Base-by-base conservation (phyloP, 768 basidiomycete genomes). In the Leucocoprinus leucothites region DNA sequence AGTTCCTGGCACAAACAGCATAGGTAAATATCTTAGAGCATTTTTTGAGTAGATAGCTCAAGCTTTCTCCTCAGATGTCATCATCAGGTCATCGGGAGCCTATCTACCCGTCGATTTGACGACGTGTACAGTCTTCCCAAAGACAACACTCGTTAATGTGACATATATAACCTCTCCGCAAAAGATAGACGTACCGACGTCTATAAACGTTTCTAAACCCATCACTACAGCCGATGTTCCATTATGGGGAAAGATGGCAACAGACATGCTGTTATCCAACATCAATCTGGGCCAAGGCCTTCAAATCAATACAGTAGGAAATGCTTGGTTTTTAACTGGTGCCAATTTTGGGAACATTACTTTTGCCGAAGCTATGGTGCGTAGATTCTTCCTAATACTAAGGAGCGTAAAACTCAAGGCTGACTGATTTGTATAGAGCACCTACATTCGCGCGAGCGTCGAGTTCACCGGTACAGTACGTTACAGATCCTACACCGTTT, bases 321-420 rank as follows among this genome's bases (percentile, higher is more conserved):
- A 52, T 18, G 42, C 42, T n/a, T 52, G 51, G 51, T 22, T 52
- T n/a, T 35, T 52, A 34, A 49, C 34, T 11, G 31, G 31, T 31
- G 31, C 11, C 6, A 11, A 31, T 11, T 11, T 5, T 5, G 31
- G 31, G 31, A 11, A 31, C 6, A 31, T 31, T 11, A 31, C 31
- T 11, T 11, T 31, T 5, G 31, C 5, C 11, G 31, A 31, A 31
- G 11, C 6, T 11, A 31, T 31, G 31, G 31, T 31, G 31, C 11
- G 31, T 31, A 31, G 11, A 5, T 31, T 31, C 11, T 31, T 11
- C 31, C 31, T 11, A 31, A 11, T 31, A 5, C 6, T 5, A 5
- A 31, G 11, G 11, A 31, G 6, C 31, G 31, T 31, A 11, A 31
- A 31, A 11, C 31, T 31, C 31, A 31, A 5, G 11, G n/a, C n/a